A percentile compares a stretch with the other conserved stretches of the same genome.
Evolutionary conservation across 2,329 filamentous ascomycete genomes (phyloP).

Genomic region (Colletotrichum horii): DNA sequence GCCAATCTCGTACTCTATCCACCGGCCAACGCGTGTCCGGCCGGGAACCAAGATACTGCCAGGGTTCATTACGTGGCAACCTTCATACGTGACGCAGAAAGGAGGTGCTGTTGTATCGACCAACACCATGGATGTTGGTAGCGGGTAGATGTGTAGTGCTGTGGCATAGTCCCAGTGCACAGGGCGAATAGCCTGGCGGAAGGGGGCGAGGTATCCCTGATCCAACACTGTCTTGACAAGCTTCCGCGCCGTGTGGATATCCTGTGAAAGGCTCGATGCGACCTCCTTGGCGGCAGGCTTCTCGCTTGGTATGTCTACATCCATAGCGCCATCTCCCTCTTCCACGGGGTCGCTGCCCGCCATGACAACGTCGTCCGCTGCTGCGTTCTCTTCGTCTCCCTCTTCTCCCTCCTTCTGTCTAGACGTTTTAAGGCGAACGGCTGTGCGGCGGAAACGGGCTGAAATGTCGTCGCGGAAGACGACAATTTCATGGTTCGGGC

Average conservation of each 20-base stretch:
- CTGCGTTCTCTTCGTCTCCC: conserved; percentile 30
- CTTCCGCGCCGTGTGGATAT: conserved; percentile 68
- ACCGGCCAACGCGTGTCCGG: conserved; percentile 72
- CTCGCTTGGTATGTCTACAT: conserved; percentile 41
- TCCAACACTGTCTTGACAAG: conserved; percentile 92
- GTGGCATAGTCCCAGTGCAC: conserved; percentile 88
- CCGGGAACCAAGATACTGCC: conserved; percentile 76
- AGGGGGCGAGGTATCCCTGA: conserved; percentile 88
- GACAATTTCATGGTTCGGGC: conserved; percentile 85
- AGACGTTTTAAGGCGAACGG: conserved; percentile 69
- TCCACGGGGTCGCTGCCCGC: conserved; percentile 27
- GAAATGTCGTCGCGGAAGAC: conserved; percentile 88
- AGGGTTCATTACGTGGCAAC: conserved; percentile 95
- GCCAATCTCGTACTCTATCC: conserved; percentile 85
- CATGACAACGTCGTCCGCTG: conserved; percentile 36
- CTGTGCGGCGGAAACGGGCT: conserved; percentile 76
- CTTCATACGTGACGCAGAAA: conserved; percentile 91
- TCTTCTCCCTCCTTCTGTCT: conserved; percentile 32
- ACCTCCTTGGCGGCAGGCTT: conserved; percentile 8
- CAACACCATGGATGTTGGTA: conserved; percentile 84
- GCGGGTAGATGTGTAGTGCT: conserved; percentile 81
- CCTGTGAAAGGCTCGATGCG: conserved; percentile 43
- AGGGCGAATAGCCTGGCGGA: conserved; percentile 78
- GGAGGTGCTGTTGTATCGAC: conserved; percentile 82
- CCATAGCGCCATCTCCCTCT: conserved; percentile 42